Base-by-base conservation (phyloP, 1,139 yeast genomes). In the Hyphopichia fennica region DNA sequence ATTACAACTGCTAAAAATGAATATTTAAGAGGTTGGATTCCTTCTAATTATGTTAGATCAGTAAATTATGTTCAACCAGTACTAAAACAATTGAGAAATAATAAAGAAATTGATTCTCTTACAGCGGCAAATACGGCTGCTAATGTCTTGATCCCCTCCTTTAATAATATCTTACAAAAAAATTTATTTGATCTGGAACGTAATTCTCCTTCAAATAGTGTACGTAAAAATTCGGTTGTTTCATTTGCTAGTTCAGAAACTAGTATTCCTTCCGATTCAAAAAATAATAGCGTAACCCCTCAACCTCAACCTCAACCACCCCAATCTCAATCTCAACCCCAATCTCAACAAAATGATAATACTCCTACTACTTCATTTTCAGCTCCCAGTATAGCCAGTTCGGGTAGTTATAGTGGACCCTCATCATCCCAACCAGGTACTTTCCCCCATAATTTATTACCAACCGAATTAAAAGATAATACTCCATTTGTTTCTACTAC, bases 1-100 rank as follows among this genome's bases (percentile, higher is more conserved):
- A 56, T 72, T 2, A 55, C 77, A 11, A 67, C 61, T 38, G 60
- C 64, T 6, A 58, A 53, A 22, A 78, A 78, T 35, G 77, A 69
- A 14, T 62, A 75, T 10, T 60, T 66, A 14, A 67, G 91, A 53
- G 93, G 93, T 47, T 85, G 93, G 93, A 82, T 85, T 60, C 90
- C 91, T n/a, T 73, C 72, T 41, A 75, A 75, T 41, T 79, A 75
- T 58, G 80, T 79, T 15, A 68, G 79, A 37, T 63, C 75, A 1
- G 77, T 73, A 23, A 67, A 72, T 49, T 72, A 72, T 48, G 77
- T 72, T 28, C 77, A 73, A 47, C 79, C 78, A 5, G 69, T 71
- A 5, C 58, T 72, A 42, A 68, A 67, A 47, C 63, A 68, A 48
- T 53, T 72, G 44, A 69, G 65, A 47, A 60, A 63, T 43, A 68